Base-by-base conservation (phyloP, 805 yeast species). In the Saturnispora bothae region DNA sequence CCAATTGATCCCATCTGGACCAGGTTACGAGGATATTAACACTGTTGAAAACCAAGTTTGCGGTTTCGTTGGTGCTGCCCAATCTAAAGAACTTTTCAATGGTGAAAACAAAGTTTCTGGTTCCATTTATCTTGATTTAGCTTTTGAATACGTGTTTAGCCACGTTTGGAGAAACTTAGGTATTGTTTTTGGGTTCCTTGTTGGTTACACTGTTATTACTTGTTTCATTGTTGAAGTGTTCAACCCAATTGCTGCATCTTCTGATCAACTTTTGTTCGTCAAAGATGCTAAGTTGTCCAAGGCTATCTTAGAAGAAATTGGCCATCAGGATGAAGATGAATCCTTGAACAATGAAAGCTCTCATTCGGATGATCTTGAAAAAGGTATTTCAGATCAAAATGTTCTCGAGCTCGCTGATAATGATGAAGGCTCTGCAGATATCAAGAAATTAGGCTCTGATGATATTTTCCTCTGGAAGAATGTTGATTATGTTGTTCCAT, bases 111-210 rank as follows among this genome's bases (percentile, higher is more conserved):
- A 54, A 41, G 81, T 77, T 35, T 52, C 53, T 41, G 84, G 84
- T 53, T 71, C 68, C 39, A 53, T 52, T 20, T 77, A 73, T 47
- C 41, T 76, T 18, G 45, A 46, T 4, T 49, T 49, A 6, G 54
- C 75, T 9, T 83, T 57, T 57, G 54, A 57, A 31, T 83, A 77
- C 61, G 55, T 51, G 19, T 73, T 68, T 50, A 47, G 57, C 17
- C 83, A 84, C 56, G 68, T 71, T 36, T 84, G 95, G 95, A 74
- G 94, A 62, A 80, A 84, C 54, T 68, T 78, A 42, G 95, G 77
- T 45, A 65, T 71, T 40, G 39, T 63, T 33, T 34, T 68, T 47
- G 70, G 57, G 8, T 69, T 63, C 48, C 52, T 62, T 31, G 30
- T 65, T 10, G 65, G 68, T 45, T 65, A 66, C 52, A 48, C 67